phyloP scores from a whole-genome alignment of 768 basidiomycete species.

The Suillus subaureus region DNA sequence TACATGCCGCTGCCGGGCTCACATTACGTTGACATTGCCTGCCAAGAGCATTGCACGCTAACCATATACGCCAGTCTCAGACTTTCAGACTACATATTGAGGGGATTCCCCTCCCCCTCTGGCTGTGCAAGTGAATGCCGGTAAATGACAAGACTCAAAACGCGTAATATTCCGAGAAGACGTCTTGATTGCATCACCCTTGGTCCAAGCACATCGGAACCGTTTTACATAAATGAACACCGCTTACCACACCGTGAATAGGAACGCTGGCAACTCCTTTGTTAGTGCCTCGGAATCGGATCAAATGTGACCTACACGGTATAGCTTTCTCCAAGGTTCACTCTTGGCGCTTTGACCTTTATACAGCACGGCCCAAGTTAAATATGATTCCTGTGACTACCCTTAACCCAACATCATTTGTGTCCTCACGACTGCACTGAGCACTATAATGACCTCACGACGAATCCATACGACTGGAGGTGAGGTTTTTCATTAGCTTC shows the following conservation, averaged over 20 bases:
- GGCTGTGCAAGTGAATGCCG: neutral
- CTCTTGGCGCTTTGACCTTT: neutral
- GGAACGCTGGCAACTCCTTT: neutral
- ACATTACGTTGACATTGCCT: neutral
- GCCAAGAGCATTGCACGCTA: neutral
- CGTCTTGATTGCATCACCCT: neutral
- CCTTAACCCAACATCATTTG: neutral
- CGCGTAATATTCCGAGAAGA: neutral
- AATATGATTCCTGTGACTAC: neutral
- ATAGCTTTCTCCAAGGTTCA: neutral
- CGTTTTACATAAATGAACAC: neutral
- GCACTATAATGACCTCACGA: slow-evolving; percentile 4
- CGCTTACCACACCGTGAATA: neutral
- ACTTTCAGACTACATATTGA: neutral
- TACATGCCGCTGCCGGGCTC: neutral
- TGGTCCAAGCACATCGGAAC: neutral
- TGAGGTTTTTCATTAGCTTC: neutral
- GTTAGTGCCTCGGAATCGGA: slow-evolving; percentile 2
- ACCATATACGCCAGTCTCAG: neutral
- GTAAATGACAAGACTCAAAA: neutral
- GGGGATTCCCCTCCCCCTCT: neutral
- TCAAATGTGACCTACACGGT: slow-evolving; percentile 1
- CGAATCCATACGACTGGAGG: neutral
- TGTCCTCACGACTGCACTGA: neutral
- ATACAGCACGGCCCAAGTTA: neutral